Evolutionary conservation across 345 rosid species (phyloP), one percentile per base, ranked within the genome.

Genomic region (Kernera saxatilis): DNA sequence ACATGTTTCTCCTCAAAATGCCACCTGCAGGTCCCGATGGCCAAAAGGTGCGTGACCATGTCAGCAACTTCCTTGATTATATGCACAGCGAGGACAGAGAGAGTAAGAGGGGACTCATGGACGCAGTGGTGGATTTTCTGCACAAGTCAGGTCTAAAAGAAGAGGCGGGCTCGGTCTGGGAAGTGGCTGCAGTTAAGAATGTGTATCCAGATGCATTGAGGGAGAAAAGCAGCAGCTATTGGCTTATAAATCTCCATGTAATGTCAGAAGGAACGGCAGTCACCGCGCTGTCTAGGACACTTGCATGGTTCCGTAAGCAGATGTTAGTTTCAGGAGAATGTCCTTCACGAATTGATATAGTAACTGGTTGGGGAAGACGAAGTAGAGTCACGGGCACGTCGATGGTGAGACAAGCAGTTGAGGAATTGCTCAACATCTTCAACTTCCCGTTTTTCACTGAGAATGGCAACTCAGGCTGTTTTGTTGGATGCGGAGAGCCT

Each of bases 1-100:
- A 94, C 66, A 51, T 75, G 80, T 93, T 93, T 74, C 83, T 91
- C 64, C 80, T 74, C n/a, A 84, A 84, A 49, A 80, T 91, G 90
- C 97, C 97, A 10, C 83, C 91, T 53, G 84, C 96, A 5, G 96
- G 93, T 59, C 88, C 95, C 25, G 96, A 91, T 69, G 99, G 99
- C 77, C 96, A 83, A 73, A 94, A 94, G 41, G 97, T 91, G 51
- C 83, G 90, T 62, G 88, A 87, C 61, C 99, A 94, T 39, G 87
- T 81, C 25, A 75, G 87, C 70, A 82, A 66, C 77, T 94, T 94
- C 83, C 82, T 94, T 81, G 95, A 91, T 71, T 69, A 80, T 77
- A 89, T 94, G 94, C 99, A 82, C 75, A 89, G 97, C 51, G 97
- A 94, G 83, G 96, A 94, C 72, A 88, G 97, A 74, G 99, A 94